These are phyloP conservation scores for Acacia melanoxylon DNA, from an alignment of 306 rosid species.

Conservation along the genomic window DNA sequence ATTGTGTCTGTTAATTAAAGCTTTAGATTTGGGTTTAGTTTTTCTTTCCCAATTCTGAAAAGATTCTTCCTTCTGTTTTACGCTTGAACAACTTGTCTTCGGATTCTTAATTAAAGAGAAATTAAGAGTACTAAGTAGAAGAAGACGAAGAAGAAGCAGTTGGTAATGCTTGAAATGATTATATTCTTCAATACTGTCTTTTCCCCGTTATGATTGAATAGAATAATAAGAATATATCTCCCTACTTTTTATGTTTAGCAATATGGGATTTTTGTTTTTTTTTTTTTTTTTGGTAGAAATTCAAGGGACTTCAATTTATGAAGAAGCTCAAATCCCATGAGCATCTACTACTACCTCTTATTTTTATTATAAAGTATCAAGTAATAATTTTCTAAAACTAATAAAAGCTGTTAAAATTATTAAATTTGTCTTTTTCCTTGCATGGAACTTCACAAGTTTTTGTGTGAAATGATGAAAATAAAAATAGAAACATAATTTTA, in stretches of 20 bases:
- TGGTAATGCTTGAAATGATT: conserved; percentile 30
- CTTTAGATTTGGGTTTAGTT: conserved; percentile 2
- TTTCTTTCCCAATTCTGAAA: conserved; percentile 8
- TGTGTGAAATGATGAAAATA: background rate
- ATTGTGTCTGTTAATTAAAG: conserved; percentile 21
- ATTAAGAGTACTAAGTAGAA: background rate
- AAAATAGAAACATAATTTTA: background rate
- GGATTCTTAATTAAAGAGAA: conserved; percentile 32
- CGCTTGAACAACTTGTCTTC: conserved; percentile 35
- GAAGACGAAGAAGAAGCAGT: conserved; percentile 11
- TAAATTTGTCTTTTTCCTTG: background rate
- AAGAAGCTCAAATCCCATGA: conserved; percentile 13
- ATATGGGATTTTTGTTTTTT: background rate
- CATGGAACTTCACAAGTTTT: background rate
- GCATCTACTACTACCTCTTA: too few species aligned
- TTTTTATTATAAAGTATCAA: fast-evolving
- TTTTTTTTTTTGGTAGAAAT: background rate
- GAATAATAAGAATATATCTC: background rate
- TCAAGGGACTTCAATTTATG: background rate
- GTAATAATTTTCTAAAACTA: too few species aligned
- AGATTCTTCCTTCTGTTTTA: conserved; percentile 51
- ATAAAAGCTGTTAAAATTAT: too few species aligned
- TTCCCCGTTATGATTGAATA: background rate
- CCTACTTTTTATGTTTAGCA: background rate
- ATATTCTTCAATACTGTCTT: background rate